Percentiles rank a stretch among this genome's conserved stretches.
Evolutionary conservation across 179 eudicot species (phyloP).

Genomic region (Gypsophila paniculata): DNA sequence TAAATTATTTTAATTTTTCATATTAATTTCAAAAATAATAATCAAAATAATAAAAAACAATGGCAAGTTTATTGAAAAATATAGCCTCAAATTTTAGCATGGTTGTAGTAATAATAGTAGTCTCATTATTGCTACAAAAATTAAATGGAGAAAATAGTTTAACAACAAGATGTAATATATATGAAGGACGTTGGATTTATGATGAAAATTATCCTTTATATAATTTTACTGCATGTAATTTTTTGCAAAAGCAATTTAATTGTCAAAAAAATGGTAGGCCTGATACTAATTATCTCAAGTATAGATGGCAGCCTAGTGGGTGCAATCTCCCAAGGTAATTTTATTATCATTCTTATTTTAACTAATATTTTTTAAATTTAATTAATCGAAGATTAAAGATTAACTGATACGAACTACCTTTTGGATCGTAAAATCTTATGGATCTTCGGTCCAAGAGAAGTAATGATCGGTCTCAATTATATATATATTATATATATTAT

Average conservation of each 20-base stretch:
- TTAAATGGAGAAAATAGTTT: not conserved
- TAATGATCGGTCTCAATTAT: no score
- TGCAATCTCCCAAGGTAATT: slow-evolving; percentile 47
- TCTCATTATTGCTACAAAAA: not conserved
- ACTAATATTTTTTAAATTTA: not conserved
- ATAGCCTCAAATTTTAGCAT: not conserved
- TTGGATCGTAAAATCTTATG: no score
- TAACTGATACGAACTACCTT: not conserved
- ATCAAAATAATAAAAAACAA: not conserved
- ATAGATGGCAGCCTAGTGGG: slow-evolving; percentile 49
- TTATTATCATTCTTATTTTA: not conserved
- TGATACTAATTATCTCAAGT: slow-evolving; percentile 37
- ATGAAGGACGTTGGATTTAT: slow-evolving; percentile 54
- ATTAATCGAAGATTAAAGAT: not conserved
- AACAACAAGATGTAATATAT: slow-evolving; percentile 35
- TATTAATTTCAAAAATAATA: not conserved
- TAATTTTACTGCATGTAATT: slow-evolving; percentile 44
- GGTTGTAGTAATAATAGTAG: not conserved
- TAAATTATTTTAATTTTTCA: not conserved
- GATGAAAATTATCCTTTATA: slow-evolving; percentile 36
- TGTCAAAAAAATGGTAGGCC: slow-evolving; percentile 51
- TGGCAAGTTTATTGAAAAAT: not conserved
- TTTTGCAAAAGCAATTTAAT: slow-evolving; percentile 32
- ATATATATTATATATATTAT: no score
- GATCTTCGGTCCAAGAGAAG: no score